phyloP scores from a whole-genome alignment of 306 rosid genomes.

The Canavalia gladiata region DNA sequence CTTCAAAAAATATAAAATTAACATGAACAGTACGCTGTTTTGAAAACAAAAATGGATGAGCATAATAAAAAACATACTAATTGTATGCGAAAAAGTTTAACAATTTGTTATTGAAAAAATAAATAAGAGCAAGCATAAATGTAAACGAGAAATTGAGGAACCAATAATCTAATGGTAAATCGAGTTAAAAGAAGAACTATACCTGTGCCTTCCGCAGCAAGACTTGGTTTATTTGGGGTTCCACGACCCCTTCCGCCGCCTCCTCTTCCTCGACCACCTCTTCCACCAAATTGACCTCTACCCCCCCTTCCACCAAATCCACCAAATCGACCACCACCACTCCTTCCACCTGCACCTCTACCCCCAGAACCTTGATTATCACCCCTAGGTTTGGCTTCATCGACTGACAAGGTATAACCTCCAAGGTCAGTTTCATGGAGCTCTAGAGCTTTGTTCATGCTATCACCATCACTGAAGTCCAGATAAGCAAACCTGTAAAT shows the following conservation, averaged over 20 bases:
- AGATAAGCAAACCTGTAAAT: slow-evolving; percentile 73
- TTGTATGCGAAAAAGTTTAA: too few species aligned
- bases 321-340: slow-evolving; percentile 49
- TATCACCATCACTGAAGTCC: slow-evolving; percentile 63
- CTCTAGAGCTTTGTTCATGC: slow-evolving; percentile 66
- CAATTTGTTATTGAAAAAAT: too few species aligned
- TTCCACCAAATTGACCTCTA: slow-evolving; percentile 48
- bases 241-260: slow-evolving; percentile 58
- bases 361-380: slow-evolving; percentile 52
- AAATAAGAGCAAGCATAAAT: not conserved
- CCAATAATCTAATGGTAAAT: too few species aligned
- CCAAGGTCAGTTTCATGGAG: slow-evolving; percentile 64
- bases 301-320: slow-evolving; percentile 45
- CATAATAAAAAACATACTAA: too few species aligned
- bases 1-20: too few species aligned
- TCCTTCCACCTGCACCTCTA: slow-evolving; percentile 45
- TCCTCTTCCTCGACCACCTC: slow-evolving; percentile 45
- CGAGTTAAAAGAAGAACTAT: not conserved
- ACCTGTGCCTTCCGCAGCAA: slow-evolving; percentile 58
- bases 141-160: too few species aligned
- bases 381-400: slow-evolving; percentile 83
- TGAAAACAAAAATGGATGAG: too few species aligned
- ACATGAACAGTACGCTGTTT: too few species aligned
- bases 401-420: slow-evolving; percentile 57
- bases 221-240: slow-evolving; percentile 46